Percentiles rank a stretch among this genome's conserved stretches.
Evolutionary conservation across 164 flowering plant species (phyloP).

Genomic region (Brasenia schreberi): DNA sequence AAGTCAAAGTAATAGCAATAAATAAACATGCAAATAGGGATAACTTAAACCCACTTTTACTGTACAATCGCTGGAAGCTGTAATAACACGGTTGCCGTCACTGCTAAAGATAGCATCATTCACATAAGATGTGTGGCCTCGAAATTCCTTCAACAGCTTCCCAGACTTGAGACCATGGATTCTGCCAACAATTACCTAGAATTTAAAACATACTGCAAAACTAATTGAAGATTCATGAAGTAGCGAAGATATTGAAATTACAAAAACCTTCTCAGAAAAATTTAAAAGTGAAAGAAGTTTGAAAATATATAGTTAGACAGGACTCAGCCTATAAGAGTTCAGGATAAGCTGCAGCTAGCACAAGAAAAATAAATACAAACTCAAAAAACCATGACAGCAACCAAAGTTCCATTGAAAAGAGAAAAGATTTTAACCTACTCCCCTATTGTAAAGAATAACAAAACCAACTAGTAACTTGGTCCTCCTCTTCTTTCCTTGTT

Average conservation of each 20-base stretch:
- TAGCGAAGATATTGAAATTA: background rate
- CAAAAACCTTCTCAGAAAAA: background rate
- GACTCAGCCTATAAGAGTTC: too few relatives aligned
- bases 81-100: slow-evolving; percentile 89
- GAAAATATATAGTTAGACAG: too few relatives aligned
- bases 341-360: too few relatives aligned
- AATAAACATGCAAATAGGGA: background rate
- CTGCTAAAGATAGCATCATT: slow-evolving; percentile 84
- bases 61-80: slow-evolving; percentile 99
- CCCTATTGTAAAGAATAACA: too few relatives aligned
- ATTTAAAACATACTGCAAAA: too few relatives aligned
- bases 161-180: slow-evolving; percentile 97
- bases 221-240: background rate
- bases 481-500: too few relatives aligned
- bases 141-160: slow-evolving; percentile 88
- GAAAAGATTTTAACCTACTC: too few relatives aligned
- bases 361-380: too few relatives aligned
- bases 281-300: too few relatives aligned
- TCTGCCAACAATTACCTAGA: slow-evolving; percentile 23
- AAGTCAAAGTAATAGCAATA: background rate
- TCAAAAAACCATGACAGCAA: too few relatives aligned
- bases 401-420: too few relatives aligned
- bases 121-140: slow-evolving; percentile 91
- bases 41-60: slow-evolving; percentile 50
- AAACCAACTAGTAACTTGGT: too few relatives aligned